phyloP scores from a whole-genome alignment of 495 filamentous ascomycete genomes.

The Penicillium soppii region DNA sequence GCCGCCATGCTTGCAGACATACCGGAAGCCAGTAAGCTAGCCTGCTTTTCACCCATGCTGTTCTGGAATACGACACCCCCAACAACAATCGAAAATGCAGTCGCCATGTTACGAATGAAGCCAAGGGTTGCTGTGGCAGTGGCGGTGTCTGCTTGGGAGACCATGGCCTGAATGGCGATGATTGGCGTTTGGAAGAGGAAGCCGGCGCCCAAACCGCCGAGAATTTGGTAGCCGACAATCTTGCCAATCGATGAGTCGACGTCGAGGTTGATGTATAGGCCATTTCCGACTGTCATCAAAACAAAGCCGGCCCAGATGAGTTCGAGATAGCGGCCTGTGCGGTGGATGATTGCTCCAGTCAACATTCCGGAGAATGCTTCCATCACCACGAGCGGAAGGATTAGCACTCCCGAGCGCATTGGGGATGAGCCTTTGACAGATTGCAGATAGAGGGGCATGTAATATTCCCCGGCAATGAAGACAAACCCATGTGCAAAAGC shows the following conservation, averaged over 20 bases:
- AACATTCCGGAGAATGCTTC: conserved; percentile 49
- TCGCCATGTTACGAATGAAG: conserved; percentile 72
- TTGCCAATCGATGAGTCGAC: conserved; percentile 36
- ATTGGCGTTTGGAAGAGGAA: conserved; percentile 61
- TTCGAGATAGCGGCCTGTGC: conserved; percentile 59
- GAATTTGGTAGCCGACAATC: conserved; percentile 57
- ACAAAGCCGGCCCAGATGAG: conserved; percentile 50
- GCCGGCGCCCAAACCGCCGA: conserved; percentile 56
- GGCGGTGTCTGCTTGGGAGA: conserved; percentile 68
- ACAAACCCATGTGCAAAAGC: conserved; percentile 54
- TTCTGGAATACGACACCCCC: conserved; percentile 79
- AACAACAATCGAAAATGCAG: conserved; percentile 70
- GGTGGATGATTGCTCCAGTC: conserved; percentile 55
- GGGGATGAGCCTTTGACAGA: conserved; percentile 50
- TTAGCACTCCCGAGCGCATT: conserved; percentile 50
- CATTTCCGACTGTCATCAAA: conserved; percentile 50
- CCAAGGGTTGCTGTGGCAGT: conserved; percentile 74
- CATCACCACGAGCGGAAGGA: conserved; percentile 52
- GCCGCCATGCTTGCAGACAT: conserved; percentile 35
- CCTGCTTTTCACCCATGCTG: conserved; percentile 47
- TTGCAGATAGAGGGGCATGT: conserved; percentile 60
- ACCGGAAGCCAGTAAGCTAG: conserved; percentile 44
- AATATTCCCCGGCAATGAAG: conserved; percentile 56
- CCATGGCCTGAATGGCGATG: conserved; percentile 73
- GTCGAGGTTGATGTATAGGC: conserved; percentile 49